Conservation (phyloP, 345 rosid genomes). For the Salix dunnii region DNA sequence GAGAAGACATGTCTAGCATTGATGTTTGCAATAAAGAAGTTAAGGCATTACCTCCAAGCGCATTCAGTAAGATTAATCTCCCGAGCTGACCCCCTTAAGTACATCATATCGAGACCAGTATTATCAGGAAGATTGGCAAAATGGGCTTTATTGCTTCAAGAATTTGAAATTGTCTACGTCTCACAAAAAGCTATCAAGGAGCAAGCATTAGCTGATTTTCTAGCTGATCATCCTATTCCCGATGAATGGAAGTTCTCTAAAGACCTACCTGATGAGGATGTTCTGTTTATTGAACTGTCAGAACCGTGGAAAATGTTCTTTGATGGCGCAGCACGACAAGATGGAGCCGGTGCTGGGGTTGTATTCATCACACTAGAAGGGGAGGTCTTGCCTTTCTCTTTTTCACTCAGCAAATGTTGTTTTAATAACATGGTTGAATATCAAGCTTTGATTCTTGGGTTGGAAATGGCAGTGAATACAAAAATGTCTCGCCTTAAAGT, state of each 20-base stretch:
- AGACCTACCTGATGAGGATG: not conserved
- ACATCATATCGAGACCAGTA: not conserved
- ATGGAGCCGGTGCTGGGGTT: not conserved
- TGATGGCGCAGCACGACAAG: not conserved
- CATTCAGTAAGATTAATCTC: not conserved
- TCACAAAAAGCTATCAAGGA: not conserved
- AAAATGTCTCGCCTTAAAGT: not conserved
- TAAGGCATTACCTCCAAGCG: not conserved
- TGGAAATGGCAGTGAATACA: not conserved
- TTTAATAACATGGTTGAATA: too few species aligned
- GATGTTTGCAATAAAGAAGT: not conserved
- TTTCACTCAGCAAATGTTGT: not conserved
- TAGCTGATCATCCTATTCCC: not conserved
- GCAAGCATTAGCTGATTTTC: not conserved
- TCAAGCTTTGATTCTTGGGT: not conserved
- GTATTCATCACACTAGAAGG: not conserved
- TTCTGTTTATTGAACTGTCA: not conserved
- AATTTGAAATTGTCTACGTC: too few species aligned
- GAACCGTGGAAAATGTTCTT: not conserved
- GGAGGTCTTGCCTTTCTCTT: not conserved
- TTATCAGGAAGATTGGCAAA: too few species aligned
- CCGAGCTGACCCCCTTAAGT: not conserved
- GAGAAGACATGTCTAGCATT: not conserved
- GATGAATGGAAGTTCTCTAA: not conserved
- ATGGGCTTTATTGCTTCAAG: too few species aligned